Base-by-base conservation (phyloP, 345 rosid genomes). In the Fremontodendron californicum region DNA sequence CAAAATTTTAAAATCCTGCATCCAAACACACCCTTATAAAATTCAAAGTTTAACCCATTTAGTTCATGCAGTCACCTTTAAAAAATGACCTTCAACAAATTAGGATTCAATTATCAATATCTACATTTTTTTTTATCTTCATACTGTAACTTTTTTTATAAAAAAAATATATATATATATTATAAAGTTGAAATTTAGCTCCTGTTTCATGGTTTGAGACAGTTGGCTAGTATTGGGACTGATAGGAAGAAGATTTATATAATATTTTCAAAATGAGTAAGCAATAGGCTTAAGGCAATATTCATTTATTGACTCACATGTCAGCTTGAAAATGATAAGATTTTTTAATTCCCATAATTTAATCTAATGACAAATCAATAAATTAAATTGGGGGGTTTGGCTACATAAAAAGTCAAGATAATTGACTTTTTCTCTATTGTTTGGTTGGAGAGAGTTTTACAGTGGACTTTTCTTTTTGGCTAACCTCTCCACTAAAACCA, bases 201-300 rank as follows among this genome's bases (percentile, higher is more conserved):
- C 37, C 29, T 86, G 89, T 85, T 86, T 85, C 89, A 77, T 52
- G 57, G 78, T 75, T 10, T 46, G 87, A 83, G 87, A 84, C 91
- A 78, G 88, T 78, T 82, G 85, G 85, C 77, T 74, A 11, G 69
- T 66, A 48, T 23, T 65, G 58, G n/a, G 77, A 79, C 79, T 84
- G 48, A 66, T n/a, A 4, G 33, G 75, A 33, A 18, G 31, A 62
- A 18, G 39, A 18, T 37, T 9, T 18, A 40, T 37, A 9, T 64
- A 18, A 45, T 45, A 45, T 9, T 9, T 10, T 7, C 19, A 37
- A 62, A 6, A 35, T 18, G 68, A 63, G 43, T 64, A 64, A 46
- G 42, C 27, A 46, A 27, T 16, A 46, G 16, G 74, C 6, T 31
- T 49, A 31, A 71, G 75, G 42, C 49, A 51, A 51, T 51, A 2